phyloP scores from a whole-genome alignment of 139 green algal genomes.

The Trebouxia sp. region DNA sequence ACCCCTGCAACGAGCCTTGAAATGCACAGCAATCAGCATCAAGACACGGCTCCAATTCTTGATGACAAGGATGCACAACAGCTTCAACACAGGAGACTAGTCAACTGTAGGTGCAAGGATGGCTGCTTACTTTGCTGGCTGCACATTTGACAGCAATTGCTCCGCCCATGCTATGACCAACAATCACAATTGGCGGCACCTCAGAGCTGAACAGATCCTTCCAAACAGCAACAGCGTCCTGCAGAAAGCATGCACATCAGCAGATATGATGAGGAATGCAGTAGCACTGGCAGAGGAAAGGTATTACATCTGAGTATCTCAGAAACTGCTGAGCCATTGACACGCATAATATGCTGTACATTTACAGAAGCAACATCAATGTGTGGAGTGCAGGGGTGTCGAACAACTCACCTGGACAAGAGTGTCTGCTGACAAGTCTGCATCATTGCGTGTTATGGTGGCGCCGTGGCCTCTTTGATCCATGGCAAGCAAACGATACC shows the following conservation, averaged over 20 bases:
- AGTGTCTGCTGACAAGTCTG: conserved; percentile 67
- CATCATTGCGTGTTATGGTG: conserved; percentile 52
- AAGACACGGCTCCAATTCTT: too few relatives aligned
- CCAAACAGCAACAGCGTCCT: conserved; percentile 73
- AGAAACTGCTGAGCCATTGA: too few relatives aligned
- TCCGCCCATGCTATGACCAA: conserved; percentile 90
- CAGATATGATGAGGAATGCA: too few relatives aligned
- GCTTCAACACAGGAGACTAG: neutral
- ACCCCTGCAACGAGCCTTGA: too few relatives aligned
- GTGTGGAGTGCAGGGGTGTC: too few relatives aligned
- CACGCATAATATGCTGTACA: too few relatives aligned
- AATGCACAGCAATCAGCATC: too few relatives aligned
- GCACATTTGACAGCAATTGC: conserved; percentile 75
- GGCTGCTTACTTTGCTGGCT: conserved; percentile 43
- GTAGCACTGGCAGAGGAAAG: too few relatives aligned
- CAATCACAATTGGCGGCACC: conserved; percentile 59
- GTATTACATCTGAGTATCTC: too few relatives aligned
- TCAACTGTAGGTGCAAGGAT: neutral
- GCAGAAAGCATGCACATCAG: neutral
- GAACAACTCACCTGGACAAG: conserved; percentile 16
- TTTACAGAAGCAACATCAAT: too few relatives aligned
- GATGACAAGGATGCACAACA: too few relatives aligned
- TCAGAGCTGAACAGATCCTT: conserved; percentile 52
- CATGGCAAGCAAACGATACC: conserved; percentile 70
- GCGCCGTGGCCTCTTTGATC: conserved; percentile 83